Evolutionary conservation across 1,284 basidiomycete genomes (phyloP), one percentile per base, ranked within the genome.

Genomic region (Cystobasidium pallidum): DNA sequence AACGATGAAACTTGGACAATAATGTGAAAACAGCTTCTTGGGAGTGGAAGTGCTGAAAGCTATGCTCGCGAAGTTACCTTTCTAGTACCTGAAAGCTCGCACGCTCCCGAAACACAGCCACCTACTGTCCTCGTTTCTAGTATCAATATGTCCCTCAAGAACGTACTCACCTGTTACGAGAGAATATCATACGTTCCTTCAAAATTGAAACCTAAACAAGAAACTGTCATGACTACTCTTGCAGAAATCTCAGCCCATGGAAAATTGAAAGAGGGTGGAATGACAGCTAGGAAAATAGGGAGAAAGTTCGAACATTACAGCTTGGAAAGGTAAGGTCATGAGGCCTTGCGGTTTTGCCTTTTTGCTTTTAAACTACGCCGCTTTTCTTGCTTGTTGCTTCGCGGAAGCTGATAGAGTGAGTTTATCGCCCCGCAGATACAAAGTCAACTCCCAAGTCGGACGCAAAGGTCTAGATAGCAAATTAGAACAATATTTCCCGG

Each of bases 51-150:
- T 75, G 91, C 94, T 81, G 91, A 94, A 76, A 92, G 94, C 8
- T 96, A 91, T 79, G 91, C 96, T 1, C 88, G 94, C 58, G 94
- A 97, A 82, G 89, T 97, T 74, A 91, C 91, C 11, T 94, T 94
- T 80, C 85, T 94, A 52, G 91, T 95, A 80, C 92, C 92, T 0
- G 83, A 86, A 66, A 87, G 85, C 36, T 57, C 54, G 49, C 41
- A 55, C 28, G 67, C 55, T 24, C 45, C 47, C 8, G 67, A 70
- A 41, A 63, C 59, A 7, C 28, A 57, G 19, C 68, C 68, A 21
- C 68, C 68, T 1, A 59, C 30, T 19, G 51, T 71, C 19, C 24
- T 71, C 17, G 68, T 71, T 7, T 71, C 68, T 19, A 71, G 68
- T 51, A 71, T 71, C 30, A 71, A 71, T 61, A 71, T 71, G 68